These are phyloP conservation scores for Cornus kousa DNA, from an alignment of 148 eudicot species.

Conservation along the genomic window DNA sequence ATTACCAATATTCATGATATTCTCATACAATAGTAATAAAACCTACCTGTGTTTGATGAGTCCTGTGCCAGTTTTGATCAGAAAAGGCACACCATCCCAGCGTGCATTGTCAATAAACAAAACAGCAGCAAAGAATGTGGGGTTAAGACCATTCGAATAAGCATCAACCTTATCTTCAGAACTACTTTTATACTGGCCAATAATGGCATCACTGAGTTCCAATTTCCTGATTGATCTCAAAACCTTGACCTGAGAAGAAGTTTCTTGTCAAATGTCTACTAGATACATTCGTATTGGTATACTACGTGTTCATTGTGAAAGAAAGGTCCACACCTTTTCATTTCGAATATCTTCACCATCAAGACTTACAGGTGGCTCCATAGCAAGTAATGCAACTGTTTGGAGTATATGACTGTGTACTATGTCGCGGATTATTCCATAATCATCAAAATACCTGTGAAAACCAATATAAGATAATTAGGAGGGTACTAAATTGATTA, in stretches of 20 bases:
- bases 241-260: slow-evolving; percentile 39
- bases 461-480: background rate
- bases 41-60: slow-evolving; percentile 24
- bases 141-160: slow-evolving; percentile 23
- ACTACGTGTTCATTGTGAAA: background rate
- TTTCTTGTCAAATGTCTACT: slow-evolving; percentile 2
- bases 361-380: slow-evolving; percentile 43
- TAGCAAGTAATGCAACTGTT: slow-evolving; percentile 32
- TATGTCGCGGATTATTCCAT: slow-evolving; percentile 38
- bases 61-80: slow-evolving; percentile 34
- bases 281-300: background rate
- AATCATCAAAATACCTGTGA: slow-evolving; percentile 29
- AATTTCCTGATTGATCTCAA: slow-evolving; percentile 36
- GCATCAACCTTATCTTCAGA: slow-evolving; percentile 22
- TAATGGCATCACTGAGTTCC: slow-evolving; percentile 22
- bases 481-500: background rate
- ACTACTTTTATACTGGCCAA: slow-evolving; percentile 36
- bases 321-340: slow-evolving; percentile 30
- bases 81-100: slow-evolving; percentile 45
- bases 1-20: background rate
- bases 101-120: slow-evolving; percentile 36
- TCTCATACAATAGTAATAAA: background rate
- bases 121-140: slow-evolving; percentile 37
- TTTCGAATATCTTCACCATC: slow-evolving; percentile 47
- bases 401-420: slow-evolving; percentile 40